Evolutionary conservation across 495 filamentous ascomycete species (phyloP), one percentile per base, ranked within the genome.

Genomic region (Staphylotrichum longicolle): DNA sequence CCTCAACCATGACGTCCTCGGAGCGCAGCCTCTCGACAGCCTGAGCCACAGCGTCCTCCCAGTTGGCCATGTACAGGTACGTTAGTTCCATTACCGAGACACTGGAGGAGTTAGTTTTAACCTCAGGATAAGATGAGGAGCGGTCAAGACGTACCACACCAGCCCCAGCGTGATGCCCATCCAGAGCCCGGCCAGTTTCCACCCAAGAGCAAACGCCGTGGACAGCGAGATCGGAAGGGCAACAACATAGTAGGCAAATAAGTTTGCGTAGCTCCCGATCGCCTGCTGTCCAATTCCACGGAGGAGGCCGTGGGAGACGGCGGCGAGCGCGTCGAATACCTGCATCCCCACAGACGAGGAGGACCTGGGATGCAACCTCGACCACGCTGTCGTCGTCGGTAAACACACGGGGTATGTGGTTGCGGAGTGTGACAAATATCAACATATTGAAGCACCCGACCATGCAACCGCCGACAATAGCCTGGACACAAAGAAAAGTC

Each of bases 271-370:
- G 1, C 89, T 88, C 1, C 91, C 91, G 35, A 95, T 80, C 56
- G 88, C 86, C 67, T 95, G 91, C 47, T 85, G 77, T 4, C 90
- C 90, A 14, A 91, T 75, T 8, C 90, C 91, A 15, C 91, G 81
- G n/a, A 95, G 77, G 33, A 93, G 78, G 35, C 91, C 91, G 62
- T 90, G 89, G 62, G 85, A 88, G 63, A 83, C 87, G 5, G 84
- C 78, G 0, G 89, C 85, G 30, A 91, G 67, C 2, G 88, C 81
- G 64, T 95, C 91, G 63, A 91, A 90, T 4, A 91, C 80, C 72
- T 95, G 89, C 75, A 93, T 91, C 82, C 0, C 89, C 89, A 54
- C 85, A 88, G 7, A 94, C 66, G 1, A 89, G 88, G 32, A 95
- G 78, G n/a, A 88, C 80, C 7, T 72, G 67, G 3, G 88, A 82